phyloP scores from a whole-genome alignment of 805 yeast genomes.

The Wickerhamiella kurtzmanii region DNA sequence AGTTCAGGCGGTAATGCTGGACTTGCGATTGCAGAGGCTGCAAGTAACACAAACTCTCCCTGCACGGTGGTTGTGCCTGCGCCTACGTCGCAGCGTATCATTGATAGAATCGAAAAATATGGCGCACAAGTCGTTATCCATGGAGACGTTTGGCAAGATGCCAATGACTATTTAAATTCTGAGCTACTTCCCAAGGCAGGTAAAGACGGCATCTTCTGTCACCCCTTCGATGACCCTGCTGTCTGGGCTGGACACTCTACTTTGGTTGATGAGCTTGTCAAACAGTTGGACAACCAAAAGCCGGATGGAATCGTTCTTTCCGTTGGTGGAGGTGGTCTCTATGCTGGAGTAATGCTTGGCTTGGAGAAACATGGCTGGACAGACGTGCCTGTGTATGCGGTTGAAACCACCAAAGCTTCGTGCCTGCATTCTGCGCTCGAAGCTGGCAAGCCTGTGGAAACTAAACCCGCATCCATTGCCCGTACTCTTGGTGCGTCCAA shows the following conservation, averaged over 20 bases:
- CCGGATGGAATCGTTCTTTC: conserved; percentile 79
- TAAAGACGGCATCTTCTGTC: conserved; percentile 72
- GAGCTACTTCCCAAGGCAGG: conserved; percentile 28
- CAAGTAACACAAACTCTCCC: conserved; percentile 42
- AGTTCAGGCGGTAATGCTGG: conserved; percentile 92
- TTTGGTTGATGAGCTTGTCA: conserved; percentile 70
- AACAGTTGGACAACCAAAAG: conserved; percentile 59
- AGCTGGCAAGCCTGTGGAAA: conserved; percentile 32
- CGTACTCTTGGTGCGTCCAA: conserved; percentile 50
- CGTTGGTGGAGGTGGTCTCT: conserved; percentile 93
- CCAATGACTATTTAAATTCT: conserved; percentile 62
- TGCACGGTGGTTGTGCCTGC: conserved; percentile 54
- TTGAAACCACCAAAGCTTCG: conserved; percentile 36
- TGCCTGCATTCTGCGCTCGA: conserved; percentile 36
- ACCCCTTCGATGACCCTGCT: conserved; percentile 87
- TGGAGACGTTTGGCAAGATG: conserved; percentile 68
- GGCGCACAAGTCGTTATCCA: conserved; percentile 43
- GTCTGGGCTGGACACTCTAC: conserved; percentile 96
- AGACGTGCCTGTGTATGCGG: conserved; percentile 30
- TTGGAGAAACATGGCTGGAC: conserved; percentile 42
- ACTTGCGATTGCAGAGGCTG: conserved; percentile 87
- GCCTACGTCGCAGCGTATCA: conserved; percentile 34
- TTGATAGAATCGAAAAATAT: conserved; percentile 30
- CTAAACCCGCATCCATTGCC: conserved; percentile 40
- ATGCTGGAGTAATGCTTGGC: conserved; percentile 78